Conservation (phyloP, 1,284 basidiomycete genomes). For the Abortiporus biennis region DNA sequence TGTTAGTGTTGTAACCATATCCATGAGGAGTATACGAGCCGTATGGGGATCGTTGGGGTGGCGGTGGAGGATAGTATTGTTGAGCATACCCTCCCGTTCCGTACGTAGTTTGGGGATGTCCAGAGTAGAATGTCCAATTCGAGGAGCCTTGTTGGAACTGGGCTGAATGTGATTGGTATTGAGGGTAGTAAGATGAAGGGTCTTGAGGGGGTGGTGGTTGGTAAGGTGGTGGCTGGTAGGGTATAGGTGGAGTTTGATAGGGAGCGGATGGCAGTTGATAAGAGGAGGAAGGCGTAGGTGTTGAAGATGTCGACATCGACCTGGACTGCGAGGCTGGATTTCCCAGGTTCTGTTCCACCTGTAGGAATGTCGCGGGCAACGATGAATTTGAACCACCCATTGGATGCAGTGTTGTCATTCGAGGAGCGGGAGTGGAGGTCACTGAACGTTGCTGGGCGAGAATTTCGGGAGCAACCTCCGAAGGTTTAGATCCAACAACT, state of each 20-base stretch:
- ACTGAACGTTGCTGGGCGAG: background rate
- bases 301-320: conserved; percentile 2
- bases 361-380: background rate
- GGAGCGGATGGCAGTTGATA: conserved; percentile 11
- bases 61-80: conserved; percentile 9
- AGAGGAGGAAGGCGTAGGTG: conserved; percentile 15
- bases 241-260: conserved; percentile 1
- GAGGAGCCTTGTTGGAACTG: conserved; percentile 4
- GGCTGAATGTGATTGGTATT: background rate
- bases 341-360: too few species aligned
- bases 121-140: conserved; percentile 7
- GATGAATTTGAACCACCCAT: background rate
- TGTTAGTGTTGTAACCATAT: background rate
- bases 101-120: conserved; percentile 7
- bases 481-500: conserved; percentile 57
- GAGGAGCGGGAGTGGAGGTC: background rate
- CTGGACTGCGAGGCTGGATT: conserved; percentile 23
- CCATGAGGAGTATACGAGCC: conserved; percentile 1
- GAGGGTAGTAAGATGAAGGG: conserved; percentile 10
- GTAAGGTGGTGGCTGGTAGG: conserved; percentile 3
- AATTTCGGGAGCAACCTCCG: conserved; percentile 34
- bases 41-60: background rate
- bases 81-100: conserved; percentile 11
- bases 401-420: background rate
- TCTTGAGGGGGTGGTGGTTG: conserved; percentile 4